Evolutionary conservation across 805 yeast genomes (phyloP).

Genomic region (Tetrapisispora iriomotensis): DNA sequence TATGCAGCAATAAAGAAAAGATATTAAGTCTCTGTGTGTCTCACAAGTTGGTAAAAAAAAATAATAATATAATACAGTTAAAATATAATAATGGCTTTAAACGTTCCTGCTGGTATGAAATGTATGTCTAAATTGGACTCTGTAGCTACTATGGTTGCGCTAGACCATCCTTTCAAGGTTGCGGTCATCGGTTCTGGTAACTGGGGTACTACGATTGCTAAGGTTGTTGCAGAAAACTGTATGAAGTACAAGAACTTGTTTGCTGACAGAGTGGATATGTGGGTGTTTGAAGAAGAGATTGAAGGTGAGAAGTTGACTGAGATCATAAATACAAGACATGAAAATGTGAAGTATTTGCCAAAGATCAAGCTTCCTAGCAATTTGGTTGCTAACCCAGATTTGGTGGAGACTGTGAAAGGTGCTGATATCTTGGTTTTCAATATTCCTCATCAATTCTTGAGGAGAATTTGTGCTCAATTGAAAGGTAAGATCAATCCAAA

Average conservation of each 20-base stretch:
- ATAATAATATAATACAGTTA: neutral
- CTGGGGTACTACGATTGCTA: constrained; percentile 97
- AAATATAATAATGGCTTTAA: neutral
- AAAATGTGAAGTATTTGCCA: constrained; percentile 92
- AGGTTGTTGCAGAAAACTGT: constrained; percentile 85
- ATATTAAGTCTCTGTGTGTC: too few species aligned
- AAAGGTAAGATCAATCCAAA: constrained; percentile 61
- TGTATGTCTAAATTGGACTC: constrained; percentile 8
- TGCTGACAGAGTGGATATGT: constrained; percentile 73
- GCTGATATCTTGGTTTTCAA: constrained; percentile 88
- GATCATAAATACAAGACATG: constrained; percentile 82
- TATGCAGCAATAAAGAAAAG: too few species aligned
- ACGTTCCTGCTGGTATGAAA: neutral
- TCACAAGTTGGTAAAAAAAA: too few species aligned
- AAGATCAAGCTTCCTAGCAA: constrained; percentile 77
- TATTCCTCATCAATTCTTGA: constrained; percentile 94
- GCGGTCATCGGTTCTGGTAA: constrained; percentile 93
- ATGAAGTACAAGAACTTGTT: constrained; percentile 63
- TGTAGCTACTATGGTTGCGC: constrained; percentile 8
- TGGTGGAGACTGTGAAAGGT: constrained; percentile 62
- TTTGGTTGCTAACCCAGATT: constrained; percentile 77
- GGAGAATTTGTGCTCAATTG: constrained; percentile 63
- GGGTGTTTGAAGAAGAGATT: constrained; percentile 87
- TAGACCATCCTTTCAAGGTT: constrained; percentile 39
- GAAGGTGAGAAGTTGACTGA: constrained; percentile 77